Conservation (phyloP, 2,329 filamentous ascomycete genomes). For the Talaromyces islandicus region DNA sequence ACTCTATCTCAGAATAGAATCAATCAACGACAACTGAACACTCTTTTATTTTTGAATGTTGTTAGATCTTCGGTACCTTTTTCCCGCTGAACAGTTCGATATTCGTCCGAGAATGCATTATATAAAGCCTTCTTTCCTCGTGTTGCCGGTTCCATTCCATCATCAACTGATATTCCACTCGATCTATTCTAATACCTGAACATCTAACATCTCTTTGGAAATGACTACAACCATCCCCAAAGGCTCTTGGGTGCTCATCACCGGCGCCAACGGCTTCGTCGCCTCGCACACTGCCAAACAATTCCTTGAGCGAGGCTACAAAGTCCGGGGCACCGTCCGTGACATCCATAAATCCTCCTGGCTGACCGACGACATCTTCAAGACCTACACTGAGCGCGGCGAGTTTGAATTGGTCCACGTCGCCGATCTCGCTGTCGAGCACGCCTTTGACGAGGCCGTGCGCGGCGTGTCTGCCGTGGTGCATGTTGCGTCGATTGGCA, state of each 20-base stretch:
- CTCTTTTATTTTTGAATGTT: too few relatives aligned
- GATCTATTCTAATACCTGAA: neutral
- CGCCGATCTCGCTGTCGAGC: neutral
- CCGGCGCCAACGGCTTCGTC: slow-evolving; percentile 3
- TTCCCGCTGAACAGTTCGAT: neutral
- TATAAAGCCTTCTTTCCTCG: neutral
- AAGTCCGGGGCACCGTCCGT: slow-evolving; percentile 2
- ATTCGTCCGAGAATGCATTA: neutral
- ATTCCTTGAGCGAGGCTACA: slow-evolving; percentile 5
- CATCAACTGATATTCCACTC: neutral
- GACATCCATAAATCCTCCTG: neutral
- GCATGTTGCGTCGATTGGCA: slow-evolving; percentile 2
- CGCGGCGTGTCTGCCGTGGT: slow-evolving; percentile 3
- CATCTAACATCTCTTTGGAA: neutral
- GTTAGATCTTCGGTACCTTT: neutral
- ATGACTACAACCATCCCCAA: neutral
- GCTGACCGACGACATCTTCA: slow-evolving; percentile 3
- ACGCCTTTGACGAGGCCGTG: slow-evolving; percentile 4
- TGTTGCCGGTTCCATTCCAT: too few relatives aligned
- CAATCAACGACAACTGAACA: too few relatives aligned
- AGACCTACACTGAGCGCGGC: neutral
- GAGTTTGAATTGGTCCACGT: neutral
- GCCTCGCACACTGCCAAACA: slow-evolving; percentile 1
- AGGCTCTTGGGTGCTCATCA: slow-evolving; percentile 5
- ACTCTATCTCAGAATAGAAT: neutral